Percentiles rank a stretch among this genome's conserved stretches.
Conservation (phyloP, 2,329 filamentous ascomycete genomes). For the Colletotrichum spaethianum region DNA sequence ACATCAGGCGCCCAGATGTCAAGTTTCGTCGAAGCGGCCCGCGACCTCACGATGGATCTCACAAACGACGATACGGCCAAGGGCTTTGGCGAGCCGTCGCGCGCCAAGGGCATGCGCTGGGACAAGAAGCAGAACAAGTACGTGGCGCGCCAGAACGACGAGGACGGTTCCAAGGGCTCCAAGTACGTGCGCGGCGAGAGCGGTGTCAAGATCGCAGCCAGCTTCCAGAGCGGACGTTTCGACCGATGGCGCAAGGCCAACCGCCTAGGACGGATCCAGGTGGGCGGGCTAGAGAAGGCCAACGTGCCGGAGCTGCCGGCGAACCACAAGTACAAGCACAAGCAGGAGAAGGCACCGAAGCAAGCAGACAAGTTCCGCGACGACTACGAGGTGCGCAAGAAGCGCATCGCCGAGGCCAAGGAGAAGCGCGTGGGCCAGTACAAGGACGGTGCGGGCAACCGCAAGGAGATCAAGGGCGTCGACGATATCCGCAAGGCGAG, state of each 20-base stretch:
- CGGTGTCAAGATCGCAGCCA: conserved; percentile 95
- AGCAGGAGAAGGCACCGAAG: conserved; percentile 89
- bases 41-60: conserved; percentile 91
- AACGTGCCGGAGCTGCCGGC: conserved; percentile 48
- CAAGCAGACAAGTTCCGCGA: conserved; percentile 92
- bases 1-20: conserved; percentile 82
- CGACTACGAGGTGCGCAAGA: conserved; percentile 92
- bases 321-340: conserved; percentile 81
- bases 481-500: conserved; percentile 90
- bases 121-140: conserved; percentile 98
- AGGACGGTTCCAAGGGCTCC: conserved; percentile 84
- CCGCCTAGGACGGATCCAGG: conserved; percentile 81
- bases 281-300: conserved; percentile 83
- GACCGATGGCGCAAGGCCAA: conserved; percentile 93
- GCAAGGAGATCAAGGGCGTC: conserved; percentile 82
- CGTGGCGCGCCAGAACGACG: conserved; percentile 91
- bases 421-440: conserved; percentile 86
- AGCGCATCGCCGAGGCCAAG: conserved; percentile 87
- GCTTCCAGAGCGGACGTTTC: conserved; percentile 93
- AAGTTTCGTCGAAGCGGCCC: conserved; percentile 91
- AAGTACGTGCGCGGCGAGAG: conserved; percentile 89
- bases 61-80: conserved; percentile 88
- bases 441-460: conserved; percentile 80
- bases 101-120: conserved; percentile 84
- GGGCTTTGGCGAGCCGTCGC: conserved; percentile 82